Conservation (phyloP, 208 protist genomes). For the Leishmania tropica region DNA sequence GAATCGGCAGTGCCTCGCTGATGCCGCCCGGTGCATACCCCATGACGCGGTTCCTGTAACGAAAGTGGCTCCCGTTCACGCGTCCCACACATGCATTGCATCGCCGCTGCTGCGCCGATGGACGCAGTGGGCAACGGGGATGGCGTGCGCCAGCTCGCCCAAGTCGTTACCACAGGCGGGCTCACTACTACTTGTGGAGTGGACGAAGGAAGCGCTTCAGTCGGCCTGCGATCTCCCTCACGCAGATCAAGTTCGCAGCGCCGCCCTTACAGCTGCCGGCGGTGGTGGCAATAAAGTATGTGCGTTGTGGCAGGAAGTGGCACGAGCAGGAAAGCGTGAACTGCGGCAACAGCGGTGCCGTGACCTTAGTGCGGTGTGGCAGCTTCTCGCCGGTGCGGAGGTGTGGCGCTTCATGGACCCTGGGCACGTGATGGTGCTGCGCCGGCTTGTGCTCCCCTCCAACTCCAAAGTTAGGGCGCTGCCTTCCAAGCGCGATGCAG, state of each 20-base stretch:
- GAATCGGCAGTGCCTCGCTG: constrained; percentile 5
- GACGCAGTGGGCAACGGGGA: constrained; percentile 20
- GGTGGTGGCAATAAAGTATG: neutral
- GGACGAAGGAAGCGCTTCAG: constrained; percentile 35
- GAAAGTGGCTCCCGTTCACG: neutral
- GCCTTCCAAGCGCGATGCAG: constrained; percentile 18
- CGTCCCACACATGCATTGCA: neutral
- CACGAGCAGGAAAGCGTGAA: constrained; percentile 4
- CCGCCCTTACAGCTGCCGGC: neutral
- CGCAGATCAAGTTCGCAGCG: neutral
- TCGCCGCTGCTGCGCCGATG: constrained; percentile 21
- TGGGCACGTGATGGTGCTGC: constrained; percentile 22
- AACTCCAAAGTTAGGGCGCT: constrained; percentile 1
- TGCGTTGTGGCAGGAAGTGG: constrained; percentile 10
- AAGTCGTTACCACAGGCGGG: constrained; percentile 36
- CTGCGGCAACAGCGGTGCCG: constrained; percentile 11
- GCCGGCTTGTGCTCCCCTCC: constrained; percentile 15
- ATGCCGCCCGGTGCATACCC: constrained; percentile 4
- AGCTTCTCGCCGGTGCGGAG: constrained; percentile 5
- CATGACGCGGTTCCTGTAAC: neutral
- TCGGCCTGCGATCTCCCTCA: neutral
- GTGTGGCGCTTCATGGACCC: constrained; percentile 16
- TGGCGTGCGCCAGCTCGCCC: neutral
- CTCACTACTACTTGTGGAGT: constrained; percentile 61
- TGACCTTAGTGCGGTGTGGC: constrained; percentile 24